A percentile compares a stretch with the other conserved stretches of the same genome.
These are phyloP conservation scores for Canna indica DNA, from an alignment of 176 grass and related monocot genomes.

Conservation along the genomic window DNA sequence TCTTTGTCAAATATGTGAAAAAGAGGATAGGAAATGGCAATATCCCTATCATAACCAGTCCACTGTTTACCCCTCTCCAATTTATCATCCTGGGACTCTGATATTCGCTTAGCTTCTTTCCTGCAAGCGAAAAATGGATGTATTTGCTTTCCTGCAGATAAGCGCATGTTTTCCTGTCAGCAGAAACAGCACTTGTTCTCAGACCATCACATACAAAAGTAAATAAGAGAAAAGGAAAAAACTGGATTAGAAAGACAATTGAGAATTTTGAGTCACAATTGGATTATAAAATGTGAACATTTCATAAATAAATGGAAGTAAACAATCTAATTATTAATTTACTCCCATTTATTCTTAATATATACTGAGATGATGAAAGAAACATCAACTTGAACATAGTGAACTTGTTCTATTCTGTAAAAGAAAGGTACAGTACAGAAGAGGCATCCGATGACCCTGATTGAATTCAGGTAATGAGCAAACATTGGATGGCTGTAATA, in stretches of 20 bases:
- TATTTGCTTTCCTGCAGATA: constrained; percentile 76
- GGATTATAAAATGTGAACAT: no score
- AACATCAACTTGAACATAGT: background rate
- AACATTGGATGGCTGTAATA: background rate
- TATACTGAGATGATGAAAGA: background rate
- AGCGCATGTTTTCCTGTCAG: constrained; percentile 62
- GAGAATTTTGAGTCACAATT: background rate
- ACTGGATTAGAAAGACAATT: background rate
- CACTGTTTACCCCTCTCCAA: constrained; percentile 22
- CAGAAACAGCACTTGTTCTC: constrained; percentile 15
- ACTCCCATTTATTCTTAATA: background rate
- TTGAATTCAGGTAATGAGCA: background rate
- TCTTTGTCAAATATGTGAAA: constrained; percentile 63
- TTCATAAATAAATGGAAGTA: background rate
- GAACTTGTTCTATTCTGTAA: background rate
- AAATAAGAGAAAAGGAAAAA: background rate
- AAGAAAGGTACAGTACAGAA: background rate
- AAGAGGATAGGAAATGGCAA: constrained; percentile 39
- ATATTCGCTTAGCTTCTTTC: constrained; percentile 36
- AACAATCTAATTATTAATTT: background rate
- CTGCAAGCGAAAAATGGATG: constrained; percentile 72
- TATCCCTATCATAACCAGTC: constrained; percentile 26
- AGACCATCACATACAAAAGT: background rate
- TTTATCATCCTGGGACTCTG: constrained; percentile 35
- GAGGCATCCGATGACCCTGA: background rate